A percentile compares a stretch with the other conserved stretches of the same genome.
Evolutionary conservation across 1,139 yeast species (phyloP).

Genomic region (Saccharomyces hybrid): DNA sequence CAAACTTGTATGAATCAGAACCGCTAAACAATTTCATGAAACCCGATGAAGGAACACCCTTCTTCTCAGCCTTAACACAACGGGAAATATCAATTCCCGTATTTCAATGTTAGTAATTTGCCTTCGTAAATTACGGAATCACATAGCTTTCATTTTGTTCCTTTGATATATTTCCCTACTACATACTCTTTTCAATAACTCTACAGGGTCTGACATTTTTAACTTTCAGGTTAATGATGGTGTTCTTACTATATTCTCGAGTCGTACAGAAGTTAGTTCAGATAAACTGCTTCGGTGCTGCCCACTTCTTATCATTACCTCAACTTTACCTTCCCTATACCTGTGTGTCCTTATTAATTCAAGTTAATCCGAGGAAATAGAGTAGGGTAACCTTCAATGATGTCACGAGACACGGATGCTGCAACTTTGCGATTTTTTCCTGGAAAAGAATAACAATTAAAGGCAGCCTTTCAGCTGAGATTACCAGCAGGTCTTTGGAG

Average conservation of each 20-base stretch:
- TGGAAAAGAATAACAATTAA: slow-evolving; percentile 5
- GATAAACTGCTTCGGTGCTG: not conserved
- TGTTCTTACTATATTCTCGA: not conserved
- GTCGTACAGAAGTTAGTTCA: not conserved
- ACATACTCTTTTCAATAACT: slow-evolving; percentile 18
- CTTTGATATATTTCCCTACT: not conserved
- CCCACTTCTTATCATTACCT: not conserved
- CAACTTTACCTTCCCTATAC: not conserved
- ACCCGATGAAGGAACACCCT: slow-evolving; percentile 66
- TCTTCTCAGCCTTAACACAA: slow-evolving; percentile 53
- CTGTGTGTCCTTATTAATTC: not conserved
- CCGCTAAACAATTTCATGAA: slow-evolving; percentile 57
- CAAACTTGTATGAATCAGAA: slow-evolving; percentile 58
- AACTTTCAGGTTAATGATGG: not conserved
- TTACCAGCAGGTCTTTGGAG: not conserved
- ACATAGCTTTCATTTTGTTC: not conserved
- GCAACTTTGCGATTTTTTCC: not conserved
- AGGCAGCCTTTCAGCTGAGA: slow-evolving; percentile 1
- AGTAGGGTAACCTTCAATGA: not conserved
- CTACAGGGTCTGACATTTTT: slow-evolving; percentile 25
- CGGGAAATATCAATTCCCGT: slow-evolving; percentile 1
- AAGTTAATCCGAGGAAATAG: not conserved
- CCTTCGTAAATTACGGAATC: not conserved
- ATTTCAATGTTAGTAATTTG: slow-evolving; percentile 6
- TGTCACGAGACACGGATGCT: not conserved